Conservation (phyloP, 2,329 filamentous ascomycete genomes). For the Aspergillus pseudoviridinutans region DNA sequence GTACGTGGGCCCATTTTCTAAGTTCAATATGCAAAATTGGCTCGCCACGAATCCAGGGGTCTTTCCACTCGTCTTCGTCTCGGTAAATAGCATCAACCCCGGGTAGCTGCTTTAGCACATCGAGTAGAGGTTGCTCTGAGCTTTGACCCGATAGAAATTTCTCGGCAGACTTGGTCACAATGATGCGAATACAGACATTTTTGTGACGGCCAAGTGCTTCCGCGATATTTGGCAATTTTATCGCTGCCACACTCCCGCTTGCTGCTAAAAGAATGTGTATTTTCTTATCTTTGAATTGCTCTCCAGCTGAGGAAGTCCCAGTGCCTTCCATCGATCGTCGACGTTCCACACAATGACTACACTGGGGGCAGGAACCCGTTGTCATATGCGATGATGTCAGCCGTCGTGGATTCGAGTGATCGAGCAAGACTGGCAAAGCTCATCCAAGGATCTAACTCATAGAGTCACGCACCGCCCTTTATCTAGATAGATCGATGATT, state of each 20-base stretch:
- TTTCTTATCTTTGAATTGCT: constrained; percentile 21
- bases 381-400: background rate
- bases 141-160: constrained; percentile 75
- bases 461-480: background rate
- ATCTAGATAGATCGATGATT: background rate
- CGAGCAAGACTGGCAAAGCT: background rate
- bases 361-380: background rate
- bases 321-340: background rate
- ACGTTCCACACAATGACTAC: background rate
- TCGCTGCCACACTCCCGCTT: constrained; percentile 77
- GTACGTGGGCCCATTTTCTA: constrained; percentile 72
- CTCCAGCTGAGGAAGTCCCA: constrained; percentile 9
- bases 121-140: constrained; percentile 68
- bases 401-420: background rate
- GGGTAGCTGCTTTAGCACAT: constrained; percentile 55
- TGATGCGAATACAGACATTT: constrained; percentile 72
- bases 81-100: constrained; percentile 78
- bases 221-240: constrained; percentile 71
- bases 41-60: constrained; percentile 73
- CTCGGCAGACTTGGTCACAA: constrained; percentile 70
- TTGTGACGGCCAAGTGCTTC: constrained; percentile 40
- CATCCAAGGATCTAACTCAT: background rate
- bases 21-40: constrained; percentile 88
- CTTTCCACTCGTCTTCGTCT: constrained; percentile 80
- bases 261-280: constrained; percentile 53